Evolutionary conservation across 2,329 filamentous ascomycete genomes (phyloP).

Genomic region (Botrytis hyacinthi): DNA sequence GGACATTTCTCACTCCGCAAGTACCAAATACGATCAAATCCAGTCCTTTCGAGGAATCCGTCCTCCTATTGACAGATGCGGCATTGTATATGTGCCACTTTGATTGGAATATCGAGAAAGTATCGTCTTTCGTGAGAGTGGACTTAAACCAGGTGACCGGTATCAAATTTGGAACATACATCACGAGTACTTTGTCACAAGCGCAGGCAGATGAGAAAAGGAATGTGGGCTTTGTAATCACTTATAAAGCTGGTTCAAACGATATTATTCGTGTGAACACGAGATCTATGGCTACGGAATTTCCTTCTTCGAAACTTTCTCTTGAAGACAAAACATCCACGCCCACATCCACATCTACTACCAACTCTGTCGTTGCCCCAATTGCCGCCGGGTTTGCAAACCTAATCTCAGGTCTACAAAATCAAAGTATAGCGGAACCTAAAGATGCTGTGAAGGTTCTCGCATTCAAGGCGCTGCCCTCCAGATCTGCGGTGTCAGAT

Average conservation of each 20-base stretch:
- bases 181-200: constrained; percentile 80
- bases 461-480: constrained; percentile 56
- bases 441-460: constrained; percentile 41
- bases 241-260: constrained; percentile 68
- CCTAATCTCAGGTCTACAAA: constrained; percentile 14
- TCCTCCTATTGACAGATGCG: constrained; percentile 79
- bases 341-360: constrained; percentile 16
- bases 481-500: constrained; percentile 43
- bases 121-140: constrained; percentile 86
- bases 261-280: constrained; percentile 82
- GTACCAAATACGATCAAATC: constrained; percentile 66
- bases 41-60: constrained; percentile 79
- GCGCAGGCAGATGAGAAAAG: constrained; percentile 72
- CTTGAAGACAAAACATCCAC: constrained; percentile 27
- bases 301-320: constrained; percentile 33
- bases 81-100: constrained; percentile 89
- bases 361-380: constrained; percentile 23
- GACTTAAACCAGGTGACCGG: constrained; percentile 69
- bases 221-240: constrained; percentile 82
- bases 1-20: constrained; percentile 80
- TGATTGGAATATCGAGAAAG: constrained; percentile 94
- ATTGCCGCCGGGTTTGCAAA: constrained; percentile 23
- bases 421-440: constrained; percentile 8
- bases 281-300: constrained; percentile 64
- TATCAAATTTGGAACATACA: constrained; percentile 80